phyloP scores from a whole-genome alignment of 257 asterid genomes.

The Paulownia fortunei region DNA sequence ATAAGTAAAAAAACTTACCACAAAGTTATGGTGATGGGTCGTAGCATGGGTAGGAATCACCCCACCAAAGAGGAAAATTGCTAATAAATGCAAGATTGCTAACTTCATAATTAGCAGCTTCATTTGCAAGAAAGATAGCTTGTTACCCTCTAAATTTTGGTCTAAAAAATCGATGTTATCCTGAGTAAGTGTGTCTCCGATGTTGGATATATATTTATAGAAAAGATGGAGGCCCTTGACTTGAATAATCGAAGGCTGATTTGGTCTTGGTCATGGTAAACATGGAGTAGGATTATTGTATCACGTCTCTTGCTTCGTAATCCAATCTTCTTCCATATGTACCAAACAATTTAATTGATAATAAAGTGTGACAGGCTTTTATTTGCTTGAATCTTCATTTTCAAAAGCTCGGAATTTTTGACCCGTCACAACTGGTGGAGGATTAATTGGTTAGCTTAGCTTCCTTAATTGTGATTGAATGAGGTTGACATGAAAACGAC shows the following conservation, averaged over 20 bases:
- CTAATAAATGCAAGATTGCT: constrained; percentile 23
- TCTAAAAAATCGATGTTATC: neutral
- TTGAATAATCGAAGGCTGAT: neutral
- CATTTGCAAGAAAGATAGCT: neutral
- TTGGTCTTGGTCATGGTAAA: neutral
- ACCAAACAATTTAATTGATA: neutral
- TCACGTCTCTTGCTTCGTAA: constrained; percentile 33
- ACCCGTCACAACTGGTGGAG: neutral
- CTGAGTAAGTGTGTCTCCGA: no score
- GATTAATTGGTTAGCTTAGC: neutral
- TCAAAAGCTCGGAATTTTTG: neutral
- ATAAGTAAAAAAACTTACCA: constrained; percentile 27
- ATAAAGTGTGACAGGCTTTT: constrained; percentile 1
- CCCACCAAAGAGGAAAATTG: constrained; percentile 27
- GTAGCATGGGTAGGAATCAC: constrained; percentile 34
- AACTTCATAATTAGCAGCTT: neutral
- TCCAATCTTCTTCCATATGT: neutral
- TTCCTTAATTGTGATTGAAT: constrained; percentile 20
- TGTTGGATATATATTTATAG: neutral
- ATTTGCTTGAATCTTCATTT: neutral
- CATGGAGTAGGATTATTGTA: neutral
- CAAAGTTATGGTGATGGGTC: constrained; percentile 33
- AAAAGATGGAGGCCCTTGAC: neutral
- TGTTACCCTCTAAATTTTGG: neutral
- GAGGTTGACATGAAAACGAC: neutral